Evolutionary conservation across 192 early-diverging fungal genomes (phyloP).

Genomic region (Jimgerdemannia lactiflua): DNA sequence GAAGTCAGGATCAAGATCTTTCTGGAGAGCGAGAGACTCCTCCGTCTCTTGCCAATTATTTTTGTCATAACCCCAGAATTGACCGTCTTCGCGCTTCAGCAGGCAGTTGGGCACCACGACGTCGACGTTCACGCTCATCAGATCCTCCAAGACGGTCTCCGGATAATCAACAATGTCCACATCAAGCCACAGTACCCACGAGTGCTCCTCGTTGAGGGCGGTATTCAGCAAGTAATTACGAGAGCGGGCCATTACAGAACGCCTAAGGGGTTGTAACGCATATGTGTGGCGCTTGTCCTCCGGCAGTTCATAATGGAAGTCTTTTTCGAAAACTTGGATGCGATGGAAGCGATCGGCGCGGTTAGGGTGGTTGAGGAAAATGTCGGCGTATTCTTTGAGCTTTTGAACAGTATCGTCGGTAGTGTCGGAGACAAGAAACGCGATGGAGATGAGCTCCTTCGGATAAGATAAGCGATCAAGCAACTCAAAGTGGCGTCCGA

Average conservation of each 20-base stretch:
- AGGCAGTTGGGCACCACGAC: constrained; percentile 61
- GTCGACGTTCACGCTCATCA: constrained; percentile 59
- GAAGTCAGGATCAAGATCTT: constrained; percentile 22
- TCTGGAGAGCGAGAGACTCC: constrained; percentile 39
- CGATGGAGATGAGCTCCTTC: constrained; percentile 58
- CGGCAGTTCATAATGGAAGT: constrained; percentile 42
- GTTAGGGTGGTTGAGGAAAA: constrained; percentile 13
- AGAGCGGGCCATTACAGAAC: constrained; percentile 57
- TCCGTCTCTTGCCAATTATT: constrained; percentile 67
- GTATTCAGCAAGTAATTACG: constrained; percentile 58
- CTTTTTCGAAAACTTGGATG: constrained; percentile 57
- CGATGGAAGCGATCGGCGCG: constrained; percentile 21
- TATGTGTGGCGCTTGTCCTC: constrained; percentile 50
- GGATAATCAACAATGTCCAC: constrained; percentile 61
- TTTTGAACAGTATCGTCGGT: constrained; percentile 49
- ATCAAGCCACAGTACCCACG: constrained; percentile 71
- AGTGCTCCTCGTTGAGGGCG: constrained; percentile 52
- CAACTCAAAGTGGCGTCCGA: constrained; percentile 60
- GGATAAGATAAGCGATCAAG: constrained; percentile 53
- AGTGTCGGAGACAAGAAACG: constrained; percentile 61
- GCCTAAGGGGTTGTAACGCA: constrained; percentile 47
- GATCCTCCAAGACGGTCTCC: constrained; percentile 44
- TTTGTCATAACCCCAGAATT: constrained; percentile 51
- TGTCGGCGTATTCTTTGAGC: constrained; percentile 22
- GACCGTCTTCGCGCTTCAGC: constrained; percentile 10